Evolutionary conservation across 2,329 filamentous ascomycete genomes (phyloP), one percentile per base, ranked within the genome.

Genomic region (Calonectria pseudoreteaudii): DNA sequence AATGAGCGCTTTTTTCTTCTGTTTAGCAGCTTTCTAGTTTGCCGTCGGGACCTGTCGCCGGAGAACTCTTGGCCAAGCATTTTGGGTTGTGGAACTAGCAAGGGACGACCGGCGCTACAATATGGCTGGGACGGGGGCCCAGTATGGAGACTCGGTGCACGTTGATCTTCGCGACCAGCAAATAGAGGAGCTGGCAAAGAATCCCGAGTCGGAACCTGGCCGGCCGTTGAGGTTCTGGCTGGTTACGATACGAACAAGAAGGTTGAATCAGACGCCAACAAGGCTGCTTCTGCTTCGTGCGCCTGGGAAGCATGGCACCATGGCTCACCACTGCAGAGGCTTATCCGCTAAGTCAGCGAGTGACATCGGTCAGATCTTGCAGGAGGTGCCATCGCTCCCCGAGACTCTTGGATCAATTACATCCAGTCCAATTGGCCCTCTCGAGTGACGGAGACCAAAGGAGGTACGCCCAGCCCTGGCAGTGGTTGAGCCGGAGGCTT

Each of bases 1-100:
- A 44, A 44, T 69, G 73, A 72, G 66, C 58, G 73, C 53, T 72
- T 70, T 79, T 79, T 79, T 74, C 38, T 73, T 74, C 66, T 68
- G 71, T 70, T 52, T 76, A 74, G 64, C 68, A 75, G 70, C 62
- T 75, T 74, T 75, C 74, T 73, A 52, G 74, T 68, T 66, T 76
- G 41, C 64, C 44, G 66, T 70, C 74, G 69, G 67, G 38, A 66
- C 68, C 64, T 68, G 14, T 73, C 50, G 44, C 65, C 65, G 64
- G 53, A 68, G 20, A 56, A 49, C 58, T 70, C 68, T 26, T 68
- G 64, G 53, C 72, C 74, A 68, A 71, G 41, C 58, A 65, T 72
- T 64, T 74, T 66, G 68, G 53, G 71, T 69, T 74, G 71, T 71
- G 73, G 71, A 77, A 72, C 76, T 72, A 77, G 72, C 68, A 53